Evolutionary conservation across 345 rosid genomes (phyloP).

Genomic region (Alliaria petiolata): DNA sequence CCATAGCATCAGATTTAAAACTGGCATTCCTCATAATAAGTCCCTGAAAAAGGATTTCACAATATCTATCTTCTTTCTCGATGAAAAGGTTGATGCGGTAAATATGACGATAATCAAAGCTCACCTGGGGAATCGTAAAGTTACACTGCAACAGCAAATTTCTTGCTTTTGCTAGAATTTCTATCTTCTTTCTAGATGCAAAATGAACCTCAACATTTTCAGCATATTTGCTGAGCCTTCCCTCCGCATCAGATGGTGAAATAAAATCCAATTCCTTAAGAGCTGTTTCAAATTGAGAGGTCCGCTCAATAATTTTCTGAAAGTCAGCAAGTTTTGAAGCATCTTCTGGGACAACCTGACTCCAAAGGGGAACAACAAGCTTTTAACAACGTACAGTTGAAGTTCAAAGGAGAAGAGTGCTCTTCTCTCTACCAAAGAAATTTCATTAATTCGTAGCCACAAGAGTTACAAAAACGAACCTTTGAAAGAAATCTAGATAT

Average conservation of each 20-base stretch:
- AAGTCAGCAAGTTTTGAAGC: constrained; percentile 84
- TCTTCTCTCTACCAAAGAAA: constrained; percentile 12
- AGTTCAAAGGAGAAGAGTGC: background rate
- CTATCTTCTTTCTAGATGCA: constrained; percentile 78
- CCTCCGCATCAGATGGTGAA: constrained; percentile 62
- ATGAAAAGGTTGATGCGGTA: background rate
- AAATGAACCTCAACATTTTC: constrained; percentile 96
- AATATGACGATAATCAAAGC: constrained; percentile 20
- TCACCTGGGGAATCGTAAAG: constrained; percentile 71
- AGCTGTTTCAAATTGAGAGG: constrained; percentile 70
- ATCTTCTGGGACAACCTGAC: constrained; percentile 93
- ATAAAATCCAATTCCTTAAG: constrained; percentile 67
- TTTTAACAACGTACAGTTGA: background rate
- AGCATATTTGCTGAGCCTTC: constrained; percentile 73
- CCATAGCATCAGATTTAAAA: constrained; percentile 32
- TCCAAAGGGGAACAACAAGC: constrained; percentile 16
- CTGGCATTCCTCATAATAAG: constrained; percentile 33
- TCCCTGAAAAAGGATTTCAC: constrained; percentile 45
- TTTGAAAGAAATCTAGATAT: constrained; percentile 86
- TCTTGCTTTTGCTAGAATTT: constrained; percentile 87
- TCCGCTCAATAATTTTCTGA: constrained; percentile 62
- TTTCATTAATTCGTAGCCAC: background rate
- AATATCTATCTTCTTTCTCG: constrained; percentile 11
- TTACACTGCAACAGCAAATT: constrained; percentile 70
- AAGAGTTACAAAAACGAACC: constrained; percentile 42